Conservation (phyloP, 805 yeast genomes). For the Kodamaea sagamina region DNA sequence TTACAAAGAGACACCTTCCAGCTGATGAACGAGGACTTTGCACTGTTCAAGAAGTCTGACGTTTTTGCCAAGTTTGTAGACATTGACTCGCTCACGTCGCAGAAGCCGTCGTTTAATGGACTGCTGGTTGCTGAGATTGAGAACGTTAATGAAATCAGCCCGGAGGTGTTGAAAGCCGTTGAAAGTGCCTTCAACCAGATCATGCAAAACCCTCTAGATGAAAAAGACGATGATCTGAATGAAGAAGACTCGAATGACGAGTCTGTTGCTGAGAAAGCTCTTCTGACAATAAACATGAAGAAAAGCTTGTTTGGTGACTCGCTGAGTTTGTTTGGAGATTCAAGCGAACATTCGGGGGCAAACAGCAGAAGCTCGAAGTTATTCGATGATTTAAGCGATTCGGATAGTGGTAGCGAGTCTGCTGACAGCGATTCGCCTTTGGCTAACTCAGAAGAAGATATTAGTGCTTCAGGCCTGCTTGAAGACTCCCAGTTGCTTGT, state of each 20-base stretch:
- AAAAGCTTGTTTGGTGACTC: constrained; percentile 27
- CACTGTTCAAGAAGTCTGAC: constrained; percentile 60
- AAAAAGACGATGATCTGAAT: too few relatives aligned
- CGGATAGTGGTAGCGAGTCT: constrained; percentile 37
- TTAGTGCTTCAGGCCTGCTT: constrained; percentile 7
- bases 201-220: constrained; percentile 31
- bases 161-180: constrained; percentile 57
- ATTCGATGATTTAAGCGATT: constrained; percentile 39
- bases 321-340: constrained; percentile 33
- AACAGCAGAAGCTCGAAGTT: constrained; percentile 26
- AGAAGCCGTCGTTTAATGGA: constrained; percentile 1
- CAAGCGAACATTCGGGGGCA: neutral
- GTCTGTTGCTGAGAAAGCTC: constrained; percentile 3
- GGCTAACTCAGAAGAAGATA: constrained; percentile 13
- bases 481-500: constrained; percentile 41
- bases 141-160: constrained; percentile 24
- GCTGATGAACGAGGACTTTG: constrained; percentile 55
- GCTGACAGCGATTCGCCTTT: constrained; percentile 23
- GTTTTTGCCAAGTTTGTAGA: constrained; percentile 44
- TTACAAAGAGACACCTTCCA: constrained; percentile 57
- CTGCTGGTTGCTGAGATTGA: neutral
- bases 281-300: constrained; percentile 16
- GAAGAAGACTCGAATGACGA: constrained; percentile 1
- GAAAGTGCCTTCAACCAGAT: constrained; percentile 68
- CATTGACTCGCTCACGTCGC: constrained; percentile 4